Evolutionary conservation across 106 monocot genomes (phyloP).

Genomic region (Triglochin maritima): DNA sequence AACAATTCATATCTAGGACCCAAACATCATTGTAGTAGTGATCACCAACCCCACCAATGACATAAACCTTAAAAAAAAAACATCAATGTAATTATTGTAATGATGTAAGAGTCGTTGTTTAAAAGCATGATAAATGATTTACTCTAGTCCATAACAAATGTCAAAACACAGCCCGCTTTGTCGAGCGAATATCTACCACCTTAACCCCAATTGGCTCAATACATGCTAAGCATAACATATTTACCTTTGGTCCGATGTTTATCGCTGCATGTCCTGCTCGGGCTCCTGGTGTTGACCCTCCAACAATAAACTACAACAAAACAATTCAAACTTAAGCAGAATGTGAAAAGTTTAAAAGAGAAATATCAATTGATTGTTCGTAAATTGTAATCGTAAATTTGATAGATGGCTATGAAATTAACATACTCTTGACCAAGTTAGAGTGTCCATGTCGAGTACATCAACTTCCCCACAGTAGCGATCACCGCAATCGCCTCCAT

Average conservation of each 20-base stretch:
- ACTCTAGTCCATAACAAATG: not conserved
- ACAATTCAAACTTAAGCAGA: not conserved
- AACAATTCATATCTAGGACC: constrained; percentile 50
- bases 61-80: constrained; percentile 65
- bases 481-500: constrained; percentile 88
- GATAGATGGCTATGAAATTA: too few relatives aligned
- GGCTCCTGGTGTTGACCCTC: constrained; percentile 77
- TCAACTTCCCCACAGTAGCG: constrained; percentile 86
- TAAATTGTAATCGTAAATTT: not conserved
- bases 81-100: not conserved
- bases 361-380: not conserved
- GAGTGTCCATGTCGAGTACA: constrained; percentile 55
- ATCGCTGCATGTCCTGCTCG: constrained; percentile 85
- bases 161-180: not conserved
- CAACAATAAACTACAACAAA: constrained; percentile 39
- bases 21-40: constrained; percentile 94
- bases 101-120: not conserved
- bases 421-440: constrained; percentile 77
- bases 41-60: constrained; percentile 89
- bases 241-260: constrained; percentile 57
- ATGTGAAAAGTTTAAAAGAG: not conserved
- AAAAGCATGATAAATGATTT: not conserved
- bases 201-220: too few relatives aligned
- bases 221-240: too few relatives aligned
- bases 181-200: not conserved